Evolutionary conservation across 257 asterid genomes (phyloP), one percentile per base, ranked within the genome.

Genomic region (Nicotiana undulata): DNA sequence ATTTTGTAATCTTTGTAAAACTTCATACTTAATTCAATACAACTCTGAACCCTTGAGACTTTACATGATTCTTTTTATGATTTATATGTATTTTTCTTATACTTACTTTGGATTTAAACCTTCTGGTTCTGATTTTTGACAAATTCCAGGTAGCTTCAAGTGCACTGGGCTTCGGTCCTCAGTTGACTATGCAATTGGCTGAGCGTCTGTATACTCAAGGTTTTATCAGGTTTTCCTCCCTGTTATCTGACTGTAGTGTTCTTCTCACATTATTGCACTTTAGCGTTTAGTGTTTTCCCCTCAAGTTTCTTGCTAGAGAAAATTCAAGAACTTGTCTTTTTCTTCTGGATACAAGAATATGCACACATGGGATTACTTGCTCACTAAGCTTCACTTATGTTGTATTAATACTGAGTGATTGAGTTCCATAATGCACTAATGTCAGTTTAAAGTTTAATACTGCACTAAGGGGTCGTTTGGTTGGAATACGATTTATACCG

Each of bases 121-220:
- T 46, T 20, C 22, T 34, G 53, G 66, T 56, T 22, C 81, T 20
- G 16, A 12, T 29, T 29, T 76, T 77, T 85, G 75, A 34, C 79
- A 67, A 84, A 79, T 80, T 85, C 63, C 89, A 94, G 98, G 94
- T 94, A 81, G 98, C 98, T 85, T 92, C 98, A 88, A 94, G 98
- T 87, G 92, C 97, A 70, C 85, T 94, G 85, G 97, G 98, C 37
- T 90, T 90, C 78, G 97, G 98, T 63, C 97, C 98, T 52, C 97
- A 91, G 91, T 84, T 89, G 80, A 91, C 98, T 75, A 94, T 92
- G 98, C 98, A 94, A 81, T 85, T 94, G 88, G 98, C 98, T 70
- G 98, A 94, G 90, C 98, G 97, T 76, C 87, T 94, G 81, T 94
- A 94, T 66, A 94, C 97, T 80, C 98, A 91, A 88, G 98, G 98